These are phyloP conservation scores for Capillidium rhysosporum DNA, from an alignment of 371 early-diverging fungal species.

Conservation along the genomic window DNA sequence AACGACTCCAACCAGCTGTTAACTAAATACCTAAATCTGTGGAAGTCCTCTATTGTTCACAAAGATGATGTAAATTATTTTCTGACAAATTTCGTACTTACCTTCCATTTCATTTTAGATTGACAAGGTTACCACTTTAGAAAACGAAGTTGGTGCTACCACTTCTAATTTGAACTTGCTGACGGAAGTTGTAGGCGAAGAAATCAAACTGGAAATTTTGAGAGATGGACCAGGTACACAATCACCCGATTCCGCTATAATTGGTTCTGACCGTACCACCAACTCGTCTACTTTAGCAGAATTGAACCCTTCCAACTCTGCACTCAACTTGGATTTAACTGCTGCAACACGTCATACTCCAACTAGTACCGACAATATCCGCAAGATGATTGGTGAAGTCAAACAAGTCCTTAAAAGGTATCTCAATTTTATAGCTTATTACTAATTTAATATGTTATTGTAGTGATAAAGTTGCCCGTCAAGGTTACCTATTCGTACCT, in stretches of 20 bases:
- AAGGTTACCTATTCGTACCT: slow-evolving; percentile 35
- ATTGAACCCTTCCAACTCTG: background rate
- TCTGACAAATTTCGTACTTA: no score
- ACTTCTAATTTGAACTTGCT: no score
- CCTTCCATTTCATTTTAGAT: no score
- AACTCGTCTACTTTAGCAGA: background rate
- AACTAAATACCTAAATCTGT: background rate
- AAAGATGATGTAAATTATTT: slow-evolving; percentile 1
- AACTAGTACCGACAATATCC: no score
- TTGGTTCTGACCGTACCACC: background rate
- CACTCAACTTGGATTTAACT: background rate
- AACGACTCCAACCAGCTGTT: background rate
- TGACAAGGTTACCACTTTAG: no score
- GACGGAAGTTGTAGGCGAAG: no score
- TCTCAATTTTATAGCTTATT: background rate
- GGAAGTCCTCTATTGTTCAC: background rate
- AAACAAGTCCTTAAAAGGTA: slow-evolving; percentile 31
- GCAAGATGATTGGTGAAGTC: slow-evolving; percentile 30
- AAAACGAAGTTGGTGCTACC: no score
- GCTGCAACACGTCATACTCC: background rate
- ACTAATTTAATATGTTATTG: background rate
- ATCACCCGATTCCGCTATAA: background rate
- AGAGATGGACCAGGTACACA: background rate
- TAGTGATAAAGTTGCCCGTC: slow-evolving; percentile 33
- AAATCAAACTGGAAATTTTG: no score